Evolutionary conservation across 805 yeast species (phyloP), one percentile per base, ranked within the genome.

Genomic region (Lachancea sp.): DNA sequence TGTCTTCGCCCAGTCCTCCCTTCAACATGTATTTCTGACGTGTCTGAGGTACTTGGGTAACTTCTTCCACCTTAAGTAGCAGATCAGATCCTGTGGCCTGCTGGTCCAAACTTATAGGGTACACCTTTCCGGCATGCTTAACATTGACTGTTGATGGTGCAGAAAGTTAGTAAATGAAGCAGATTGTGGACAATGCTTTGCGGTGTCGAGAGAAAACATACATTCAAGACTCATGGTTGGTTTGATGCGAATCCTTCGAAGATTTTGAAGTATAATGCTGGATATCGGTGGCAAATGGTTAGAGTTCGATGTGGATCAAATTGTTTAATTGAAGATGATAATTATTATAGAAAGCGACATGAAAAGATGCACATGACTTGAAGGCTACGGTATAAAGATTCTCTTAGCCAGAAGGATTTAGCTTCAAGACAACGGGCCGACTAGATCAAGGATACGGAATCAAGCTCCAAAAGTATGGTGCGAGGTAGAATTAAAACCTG

Each of bases 11-110:
- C 56, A 93, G 68, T 62, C 89, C 95, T 35, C 96, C 96, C 68
- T 86, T 89, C 42, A 88, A 77, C 60, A 93, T 74, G 49, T 90
- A 82, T 69, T 91, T 91, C 68, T 93, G 99, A 55, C 96, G 81
- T 44, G 79, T 84, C 1, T 81, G 77, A n/a, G 96, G 95, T 45
- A 93, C 87, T 47, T 79, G 79, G 2, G 98, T 91, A 47, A 78
- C 62, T 18, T 79, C 77, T 53, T 76, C 81, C 45, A 93, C 80
- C 63, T 82, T 81, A 38, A 71, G 66, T 62, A 89, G 91, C 63
- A 76, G 68, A 40, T 74, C 81, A 27, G 82, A 68, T 3, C 75
- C 80, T 17, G 65, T 59, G 12, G 67, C 66, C 5, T 44, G 44
- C 3, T 48, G 52, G 1, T 43, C 38, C 16, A 70, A 41, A 2